phyloP scores from a whole-genome alignment of 306 rosid genomes.

The Quercus cerris region DNA sequence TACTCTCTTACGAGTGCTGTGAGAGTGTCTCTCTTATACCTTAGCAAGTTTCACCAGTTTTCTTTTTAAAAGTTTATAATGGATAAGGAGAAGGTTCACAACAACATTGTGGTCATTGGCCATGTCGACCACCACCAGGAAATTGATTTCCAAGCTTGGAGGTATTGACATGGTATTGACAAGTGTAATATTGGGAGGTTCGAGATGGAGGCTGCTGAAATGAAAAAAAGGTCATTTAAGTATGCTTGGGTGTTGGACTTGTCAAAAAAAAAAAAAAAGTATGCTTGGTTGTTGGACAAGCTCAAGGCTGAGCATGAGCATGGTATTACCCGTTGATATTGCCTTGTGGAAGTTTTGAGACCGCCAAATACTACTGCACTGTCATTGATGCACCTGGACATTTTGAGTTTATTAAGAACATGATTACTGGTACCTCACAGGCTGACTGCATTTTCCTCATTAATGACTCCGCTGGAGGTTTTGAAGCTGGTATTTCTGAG shows the following conservation, averaged over 20 bases:
- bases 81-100: slow-evolving; percentile 50
- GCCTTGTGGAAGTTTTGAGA: too few species aligned
- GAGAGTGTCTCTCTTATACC: too few species aligned
- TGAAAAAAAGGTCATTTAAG: slow-evolving; percentile 43
- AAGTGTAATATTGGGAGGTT: slow-evolving; percentile 42
- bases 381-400: too few species aligned
- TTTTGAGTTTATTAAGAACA: too few species aligned
- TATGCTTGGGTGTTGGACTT: slow-evolving; percentile 23
- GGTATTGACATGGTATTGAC: slow-evolving; percentile 14
- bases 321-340: too few species aligned
- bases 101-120: slow-evolving; percentile 40
- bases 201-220: slow-evolving; percentile 42
- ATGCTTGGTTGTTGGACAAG: slow-evolving; percentile 12
- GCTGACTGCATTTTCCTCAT: slow-evolving; percentile 34
- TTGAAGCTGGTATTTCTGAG: slow-evolving; percentile 37
- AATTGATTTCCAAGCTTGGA: slow-evolving; percentile 41
- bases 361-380: too few species aligned
- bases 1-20: too few species aligned
- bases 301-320: slow-evolving; percentile 15
- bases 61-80: too few species aligned
- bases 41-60: too few species aligned
- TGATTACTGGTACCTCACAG: too few species aligned
- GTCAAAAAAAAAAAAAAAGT: too few species aligned
- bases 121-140: slow-evolving; percentile 10
- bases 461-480: slow-evolving; percentile 35